Base-by-base conservation (phyloP, 192 early-diverging fungal genomes). In the Backusella westeae region DNA sequence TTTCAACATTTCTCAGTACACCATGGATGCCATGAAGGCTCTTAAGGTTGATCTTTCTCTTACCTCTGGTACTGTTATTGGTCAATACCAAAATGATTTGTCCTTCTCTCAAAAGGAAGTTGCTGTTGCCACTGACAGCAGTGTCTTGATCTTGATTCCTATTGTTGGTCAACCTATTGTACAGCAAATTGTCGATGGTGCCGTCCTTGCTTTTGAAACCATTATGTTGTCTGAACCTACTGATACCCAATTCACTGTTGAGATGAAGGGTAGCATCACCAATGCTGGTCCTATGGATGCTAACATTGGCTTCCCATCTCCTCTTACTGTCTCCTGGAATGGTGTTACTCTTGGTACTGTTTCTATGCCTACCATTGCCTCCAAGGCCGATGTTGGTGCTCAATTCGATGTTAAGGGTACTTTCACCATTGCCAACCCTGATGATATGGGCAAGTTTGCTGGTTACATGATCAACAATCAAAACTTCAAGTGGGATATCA, bases 121-220 rank as follows among this genome's bases (percentile, higher is more conserved):
- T 34, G 76, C 83, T n/a, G 82, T 82, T 49, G 6, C 65, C 29
- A 84, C 86, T 17, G 89, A 90, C 78, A 73, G 74, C 26, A 80
- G 85, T 3, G 80, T 90, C 77, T 68, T 80, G 56, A 81, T 81
- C 52, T 74, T 90, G 8, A 83, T 88, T 34, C 85, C 87, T 39
- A 78, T 87, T 53, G 82, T 90, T 53, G 87, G 85, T 71, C 83
- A 82, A 56, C 89, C 89, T 32, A 86, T 90, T 78, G 89, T 87
- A 15, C 85, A 86, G 75, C 72, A 78, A 9, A 85, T 90, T 75
- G 85, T 90, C 39, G 76, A 70, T 67, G 77, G 34, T 56, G 80
- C 85, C 3, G 36, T 38, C 15, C 77, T 88, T 66, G 73, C 74
- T 35, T 85, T 87, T 69, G 71, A 84, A 12, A 74, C 78, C 6